These are phyloP conservation scores for Dictyostelium discoideum DNA, from an alignment of 78 protist genomes.

Conservation along the genomic window DNA sequence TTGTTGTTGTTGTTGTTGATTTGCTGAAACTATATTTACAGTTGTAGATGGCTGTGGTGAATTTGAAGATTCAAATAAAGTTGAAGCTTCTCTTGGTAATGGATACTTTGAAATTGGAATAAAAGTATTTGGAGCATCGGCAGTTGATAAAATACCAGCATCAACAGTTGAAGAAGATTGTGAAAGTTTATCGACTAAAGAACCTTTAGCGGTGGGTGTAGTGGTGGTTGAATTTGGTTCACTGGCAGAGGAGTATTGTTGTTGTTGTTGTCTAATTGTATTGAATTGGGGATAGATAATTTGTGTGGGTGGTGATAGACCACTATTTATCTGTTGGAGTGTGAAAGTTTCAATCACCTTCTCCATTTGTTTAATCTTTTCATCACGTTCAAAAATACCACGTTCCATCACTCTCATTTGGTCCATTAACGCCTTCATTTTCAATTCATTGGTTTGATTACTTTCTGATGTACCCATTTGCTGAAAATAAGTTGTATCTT, in stretches of 20 bases:
- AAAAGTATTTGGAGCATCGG: background rate
- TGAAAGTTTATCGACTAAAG: background rate
- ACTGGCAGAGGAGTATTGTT: background rate
- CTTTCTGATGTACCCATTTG: constrained; percentile 34
- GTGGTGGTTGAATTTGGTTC: background rate
- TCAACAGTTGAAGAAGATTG: background rate
- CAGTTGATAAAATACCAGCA: background rate
- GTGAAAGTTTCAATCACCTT: constrained; percentile 26
- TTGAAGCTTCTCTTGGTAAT: constrained; percentile 8
- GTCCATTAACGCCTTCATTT: constrained; percentile 43
- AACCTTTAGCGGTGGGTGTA: background rate
- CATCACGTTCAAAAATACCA: constrained; percentile 70
- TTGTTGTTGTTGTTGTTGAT: background rate
- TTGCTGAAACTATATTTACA: background rate
- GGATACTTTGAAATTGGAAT: constrained; percentile 48
- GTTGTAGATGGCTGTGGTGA: background rate
- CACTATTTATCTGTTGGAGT: constrained; percentile 13
- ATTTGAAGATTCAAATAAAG: background rate
- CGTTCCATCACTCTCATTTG: constrained; percentile 78
- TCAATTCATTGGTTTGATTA: constrained; percentile 13
- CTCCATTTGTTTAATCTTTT: constrained; percentile 44
- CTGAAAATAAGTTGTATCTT: constrained; percentile 35
- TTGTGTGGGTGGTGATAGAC: constrained; percentile 20
- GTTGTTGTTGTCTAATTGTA: background rate
- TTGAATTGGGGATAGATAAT: background rate